A percentile compares a stretch with the other conserved stretches of the same genome.
These are phyloP conservation scores for Kurtzmaniella quercitrusa DNA, from an alignment of 1,139 yeast species.

Conservation along the genomic window DNA sequence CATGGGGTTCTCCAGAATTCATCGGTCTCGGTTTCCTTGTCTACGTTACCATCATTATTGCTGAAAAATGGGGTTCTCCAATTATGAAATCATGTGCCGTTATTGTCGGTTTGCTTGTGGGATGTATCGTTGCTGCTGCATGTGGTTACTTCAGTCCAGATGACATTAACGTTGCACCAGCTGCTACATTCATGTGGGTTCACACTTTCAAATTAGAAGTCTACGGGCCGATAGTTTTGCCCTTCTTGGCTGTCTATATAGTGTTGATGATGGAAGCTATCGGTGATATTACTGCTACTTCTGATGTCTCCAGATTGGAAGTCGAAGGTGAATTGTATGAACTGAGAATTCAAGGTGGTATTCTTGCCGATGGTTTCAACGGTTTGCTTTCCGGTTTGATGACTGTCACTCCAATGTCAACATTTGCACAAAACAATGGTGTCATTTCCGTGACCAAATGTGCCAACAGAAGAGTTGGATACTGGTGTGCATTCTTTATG, in stretches of 20 bases:
- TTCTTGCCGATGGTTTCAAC: conserved; percentile 73
- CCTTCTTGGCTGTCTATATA: conserved; percentile 75
- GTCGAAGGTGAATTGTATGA: conserved; percentile 80
- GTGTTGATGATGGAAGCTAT: conserved; percentile 87
- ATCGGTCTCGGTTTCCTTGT: conserved; percentile 86
- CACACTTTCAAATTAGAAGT: conserved; percentile 71
- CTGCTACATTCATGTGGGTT: conserved; percentile 81
- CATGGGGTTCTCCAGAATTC: conserved; percentile 84
- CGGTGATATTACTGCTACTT: conserved; percentile 90
- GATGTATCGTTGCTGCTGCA: conserved; percentile 90
- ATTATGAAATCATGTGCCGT: conserved; percentile 93
- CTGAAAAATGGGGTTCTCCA: conserved; percentile 91
- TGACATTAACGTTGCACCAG: conserved; percentile 67
- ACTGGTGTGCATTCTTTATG: conserved; percentile 83
- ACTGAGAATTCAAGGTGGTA: conserved; percentile 87
- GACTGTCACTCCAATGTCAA: conserved; percentile 79
- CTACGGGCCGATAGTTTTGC: conserved; percentile 81
- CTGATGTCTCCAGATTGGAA: conserved; percentile 81
- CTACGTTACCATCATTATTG: conserved; percentile 62
- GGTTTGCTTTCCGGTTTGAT: conserved; percentile 71
- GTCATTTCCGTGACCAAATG: conserved; percentile 87
- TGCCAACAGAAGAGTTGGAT: conserved; percentile 82
- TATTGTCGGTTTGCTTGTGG: conserved; percentile 74
- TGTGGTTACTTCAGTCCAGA: conserved; percentile 69
- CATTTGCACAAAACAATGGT: conserved; percentile 93